Percentiles rank a stretch among this genome's conserved stretches.
These are phyloP conservation scores for Pseudogymnoascus sp. DNA, from an alignment of 2,329 filamentous ascomycete species.

Conservation along the genomic window DNA sequence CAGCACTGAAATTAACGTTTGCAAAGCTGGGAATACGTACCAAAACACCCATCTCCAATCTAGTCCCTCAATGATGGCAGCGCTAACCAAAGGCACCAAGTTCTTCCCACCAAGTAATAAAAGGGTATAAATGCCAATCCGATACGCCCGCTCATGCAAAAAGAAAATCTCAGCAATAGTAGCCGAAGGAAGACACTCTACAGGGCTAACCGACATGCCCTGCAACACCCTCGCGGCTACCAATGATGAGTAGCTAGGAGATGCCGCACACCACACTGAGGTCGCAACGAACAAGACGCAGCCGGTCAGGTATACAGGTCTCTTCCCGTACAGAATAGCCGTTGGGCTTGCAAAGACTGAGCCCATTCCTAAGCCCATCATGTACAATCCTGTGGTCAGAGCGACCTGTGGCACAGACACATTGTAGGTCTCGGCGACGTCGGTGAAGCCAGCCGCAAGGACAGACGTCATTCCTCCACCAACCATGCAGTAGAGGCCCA, in stretches of 20 bases:
- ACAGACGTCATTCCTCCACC: slow-evolving; percentile 90
- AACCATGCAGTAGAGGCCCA: slow-evolving; percentile 89
- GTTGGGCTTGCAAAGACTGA: slow-evolving; percentile 81
- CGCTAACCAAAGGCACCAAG: slow-evolving; percentile 77
- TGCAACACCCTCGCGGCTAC: slow-evolving; percentile 78
- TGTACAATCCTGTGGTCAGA: slow-evolving; percentile 84
- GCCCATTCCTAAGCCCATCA: slow-evolving; percentile 85
- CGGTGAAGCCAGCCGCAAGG: slow-evolving; percentile 79
- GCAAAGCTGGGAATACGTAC: slow-evolving; percentile 36
- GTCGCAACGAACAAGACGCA: slow-evolving; percentile 70
- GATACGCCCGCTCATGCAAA: slow-evolving; percentile 85
- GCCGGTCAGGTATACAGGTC: slow-evolving; percentile 78
- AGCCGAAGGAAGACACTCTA: slow-evolving; percentile 87
- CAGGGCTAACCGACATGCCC: slow-evolving; percentile 79
- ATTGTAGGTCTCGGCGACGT: slow-evolving; percentile 62
- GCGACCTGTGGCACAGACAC: slow-evolving; percentile 68
- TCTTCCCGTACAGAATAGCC: slow-evolving; percentile 83
- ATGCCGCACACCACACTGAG: slow-evolving; percentile 79
- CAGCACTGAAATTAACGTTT: slow-evolving; percentile 13
- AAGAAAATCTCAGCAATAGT: slow-evolving; percentile 97
- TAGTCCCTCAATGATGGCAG: slow-evolving; percentile 68
- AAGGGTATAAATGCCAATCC: slow-evolving; percentile 87
- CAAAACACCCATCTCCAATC: slow-evolving; percentile 91
- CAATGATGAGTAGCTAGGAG: slow-evolving; percentile 72
- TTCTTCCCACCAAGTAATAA: slow-evolving; percentile 89